Evolutionary conservation across 1,284 basidiomycete genomes (phyloP).

Genomic region (Austroboletus niveus): DNA sequence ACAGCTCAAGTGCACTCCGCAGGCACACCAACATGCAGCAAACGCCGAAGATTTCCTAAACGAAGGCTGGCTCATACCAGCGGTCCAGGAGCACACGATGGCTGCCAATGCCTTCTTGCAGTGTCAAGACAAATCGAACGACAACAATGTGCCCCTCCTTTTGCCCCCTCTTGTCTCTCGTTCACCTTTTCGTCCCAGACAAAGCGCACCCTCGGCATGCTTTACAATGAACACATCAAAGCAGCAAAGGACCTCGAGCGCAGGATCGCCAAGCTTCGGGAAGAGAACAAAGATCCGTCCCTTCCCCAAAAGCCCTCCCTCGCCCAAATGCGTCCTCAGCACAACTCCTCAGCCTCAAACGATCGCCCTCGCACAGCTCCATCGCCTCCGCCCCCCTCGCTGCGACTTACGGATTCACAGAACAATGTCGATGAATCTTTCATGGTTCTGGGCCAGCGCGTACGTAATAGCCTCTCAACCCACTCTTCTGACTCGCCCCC

Average conservation of each 20-base stretch:
- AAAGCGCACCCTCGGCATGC: slow-evolving; percentile 69
- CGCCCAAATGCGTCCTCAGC: slow-evolving; percentile 25
- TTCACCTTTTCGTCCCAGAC: slow-evolving; percentile 46
- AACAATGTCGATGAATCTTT: slow-evolving; percentile 79
- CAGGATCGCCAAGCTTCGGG: slow-evolving; percentile 62
- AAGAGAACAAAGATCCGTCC: slow-evolving; percentile 72
- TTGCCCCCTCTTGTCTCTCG: slow-evolving; percentile 6
- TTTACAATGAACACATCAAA: slow-evolving; percentile 70
- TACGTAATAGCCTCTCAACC: slow-evolving; percentile 25
- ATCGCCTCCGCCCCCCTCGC: slow-evolving; percentile 45
- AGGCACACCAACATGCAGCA: slow-evolving; percentile 81
- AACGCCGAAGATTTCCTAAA: slow-evolving; percentile 69
- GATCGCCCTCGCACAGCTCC: slow-evolving; percentile 30
- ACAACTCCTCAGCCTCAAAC: slow-evolving; percentile 25
- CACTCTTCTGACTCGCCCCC: slow-evolving; percentile 4
- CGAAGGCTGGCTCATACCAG: slow-evolving; percentile 64
- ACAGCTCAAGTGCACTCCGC: not conserved
- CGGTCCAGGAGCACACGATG: slow-evolving; percentile 61
- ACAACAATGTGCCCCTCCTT: slow-evolving; percentile 57
- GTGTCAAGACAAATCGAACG: slow-evolving; percentile 66
- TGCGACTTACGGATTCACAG: slow-evolving; percentile 62
- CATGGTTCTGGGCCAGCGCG: slow-evolving; percentile 76
- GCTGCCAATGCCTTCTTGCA: slow-evolving; percentile 71
- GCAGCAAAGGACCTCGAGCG: slow-evolving; percentile 67
- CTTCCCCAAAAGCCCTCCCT: slow-evolving; percentile 51